Percentiles rank a stretch among this genome's conserved stretches.
Evolutionary conservation across 2,329 filamentous ascomycete species (phyloP).

Genomic region (Pseudogymnoascus sp.): DNA sequence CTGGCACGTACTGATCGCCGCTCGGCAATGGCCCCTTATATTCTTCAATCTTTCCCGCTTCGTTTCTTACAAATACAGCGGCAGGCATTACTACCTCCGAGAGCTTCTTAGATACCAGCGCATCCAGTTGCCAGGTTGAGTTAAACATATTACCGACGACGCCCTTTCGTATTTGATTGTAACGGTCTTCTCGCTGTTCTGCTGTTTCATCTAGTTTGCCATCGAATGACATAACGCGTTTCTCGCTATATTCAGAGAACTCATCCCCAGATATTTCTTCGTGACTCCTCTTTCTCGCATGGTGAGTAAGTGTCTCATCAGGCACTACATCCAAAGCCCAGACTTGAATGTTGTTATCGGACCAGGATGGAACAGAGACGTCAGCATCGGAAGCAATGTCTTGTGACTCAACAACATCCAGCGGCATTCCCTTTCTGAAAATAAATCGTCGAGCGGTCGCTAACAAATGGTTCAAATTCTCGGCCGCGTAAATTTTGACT

Average conservation of each 20-base stretch:
- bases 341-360: conserved; percentile 69
- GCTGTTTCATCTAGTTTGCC: conserved; percentile 24
- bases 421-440: conserved; percentile 71
- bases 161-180: conserved; percentile 46
- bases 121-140: conserved; percentile 65
- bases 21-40: conserved; percentile 63
- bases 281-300: conserved; percentile 37
- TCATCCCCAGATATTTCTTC: conserved; percentile 37
- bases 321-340: conserved; percentile 65
- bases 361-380: conserved; percentile 51
- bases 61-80: conserved; percentile 59
- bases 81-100: conserved; percentile 59
- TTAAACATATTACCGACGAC: conserved; percentile 73
- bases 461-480: conserved; percentile 70
- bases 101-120: conserved; percentile 57
- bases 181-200: conserved; percentile 30
- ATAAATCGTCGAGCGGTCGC: conserved; percentile 81
- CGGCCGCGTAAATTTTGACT: conserved; percentile 67
- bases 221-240: conserved; percentile 11
- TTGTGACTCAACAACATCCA: conserved; percentile 62
- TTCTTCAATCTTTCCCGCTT: conserved; percentile 54
- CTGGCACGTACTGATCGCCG: conserved; percentile 40
- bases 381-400: conserved; percentile 19
- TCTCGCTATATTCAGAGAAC: background rate
- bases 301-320: conserved; percentile 20